Conservation (phyloP, 495 filamentous ascomycete species). For the Aspergillus saccharolyticus region DNA sequence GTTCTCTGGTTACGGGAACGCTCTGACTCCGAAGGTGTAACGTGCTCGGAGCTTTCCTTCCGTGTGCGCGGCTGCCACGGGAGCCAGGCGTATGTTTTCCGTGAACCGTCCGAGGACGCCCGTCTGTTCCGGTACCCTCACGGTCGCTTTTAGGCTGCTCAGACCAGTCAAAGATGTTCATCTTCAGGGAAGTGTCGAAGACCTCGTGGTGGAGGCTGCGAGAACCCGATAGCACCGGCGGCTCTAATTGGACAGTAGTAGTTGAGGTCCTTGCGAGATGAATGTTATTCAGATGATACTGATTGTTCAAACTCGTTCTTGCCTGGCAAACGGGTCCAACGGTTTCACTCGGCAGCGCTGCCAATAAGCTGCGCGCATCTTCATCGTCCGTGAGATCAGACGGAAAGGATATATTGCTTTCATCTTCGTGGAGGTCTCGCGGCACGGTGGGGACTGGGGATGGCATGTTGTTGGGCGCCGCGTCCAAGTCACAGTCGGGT, state of each 20-base stretch:
- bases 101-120: slow-evolving; percentile 82
- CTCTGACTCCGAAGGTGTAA: slow-evolving; percentile 90
- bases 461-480: not conserved
- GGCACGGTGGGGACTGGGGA: slow-evolving; percentile 31
- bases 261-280: not conserved
- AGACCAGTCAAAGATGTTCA: slow-evolving; percentile 79
- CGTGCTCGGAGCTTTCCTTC: slow-evolving; percentile 69
- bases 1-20: slow-evolving; percentile 78
- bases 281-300: not conserved
- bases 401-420: slow-evolving; percentile 21
- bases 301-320: not conserved
- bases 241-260: not conserved
- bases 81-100: slow-evolving; percentile 74
- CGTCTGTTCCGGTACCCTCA: slow-evolving; percentile 46
- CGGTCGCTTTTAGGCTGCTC: slow-evolving; percentile 58
- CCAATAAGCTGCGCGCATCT: slow-evolving; percentile 32
- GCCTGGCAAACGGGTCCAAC: slow-evolving; percentile 7
- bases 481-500: slow-evolving; percentile 10
- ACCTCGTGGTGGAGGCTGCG: slow-evolving; percentile 9
- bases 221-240: slow-evolving; percentile 5
- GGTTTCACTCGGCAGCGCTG: slow-evolving; percentile 27
- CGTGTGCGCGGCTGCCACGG: slow-evolving; percentile 67
- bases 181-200: slow-evolving; percentile 25
- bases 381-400: slow-evolving; percentile 26
- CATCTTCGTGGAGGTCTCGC: slow-evolving; percentile 7